Evolutionary conservation across 2,329 filamentous ascomycete species (phyloP), one percentile per base, ranked within the genome.

Genomic region (Colletotrichum higginsianum): DNA sequence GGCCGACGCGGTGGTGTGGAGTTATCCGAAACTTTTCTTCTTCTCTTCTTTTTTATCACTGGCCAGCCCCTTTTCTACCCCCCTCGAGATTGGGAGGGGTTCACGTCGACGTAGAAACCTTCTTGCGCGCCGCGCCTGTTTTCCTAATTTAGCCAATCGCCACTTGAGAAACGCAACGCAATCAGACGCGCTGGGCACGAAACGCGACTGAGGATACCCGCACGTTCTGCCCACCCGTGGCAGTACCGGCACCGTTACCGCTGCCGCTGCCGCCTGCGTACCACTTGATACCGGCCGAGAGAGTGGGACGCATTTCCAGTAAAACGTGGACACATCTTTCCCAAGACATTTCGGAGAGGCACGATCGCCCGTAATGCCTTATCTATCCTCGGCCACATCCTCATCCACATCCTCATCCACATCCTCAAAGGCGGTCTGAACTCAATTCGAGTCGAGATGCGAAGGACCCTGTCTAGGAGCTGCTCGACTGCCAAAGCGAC

Each of bases 261-360:
- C 46, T 35, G 18, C 62, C 57, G 35, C 42, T 60, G n/a, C 26
- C 21, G 57, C 16, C 58, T 52, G 58, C 26, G 58, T 21, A 50
- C 50, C 52, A 55, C 35, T 63, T 50, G 13, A 13, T 66, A 46
- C 38, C 67, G 62, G 55, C 61, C 40, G 66, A 64, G 40, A 67
- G 13, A 65, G 67, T 7, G 46, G 53, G 61, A 67, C 42, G 50
- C 40, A 49, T 49, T 50, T 50, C 21, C 16, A n/a, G 30, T 49
- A 30, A 38, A 56, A 38, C 11, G 35, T 16, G 30, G 35, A 15
- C 35, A 38, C 3, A 38, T 7, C 52, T 55, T 2, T 38, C 38
- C 2, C 30, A 38, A 55, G 16, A 21, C 57, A 30, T 16, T 16
- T 50, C 6, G n/a, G 30, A n/a, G 44, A 61, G 58, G 30, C 44